Base-by-base conservation (phyloP, 1,284 basidiomycete species). In the Waitea zeae region DNA sequence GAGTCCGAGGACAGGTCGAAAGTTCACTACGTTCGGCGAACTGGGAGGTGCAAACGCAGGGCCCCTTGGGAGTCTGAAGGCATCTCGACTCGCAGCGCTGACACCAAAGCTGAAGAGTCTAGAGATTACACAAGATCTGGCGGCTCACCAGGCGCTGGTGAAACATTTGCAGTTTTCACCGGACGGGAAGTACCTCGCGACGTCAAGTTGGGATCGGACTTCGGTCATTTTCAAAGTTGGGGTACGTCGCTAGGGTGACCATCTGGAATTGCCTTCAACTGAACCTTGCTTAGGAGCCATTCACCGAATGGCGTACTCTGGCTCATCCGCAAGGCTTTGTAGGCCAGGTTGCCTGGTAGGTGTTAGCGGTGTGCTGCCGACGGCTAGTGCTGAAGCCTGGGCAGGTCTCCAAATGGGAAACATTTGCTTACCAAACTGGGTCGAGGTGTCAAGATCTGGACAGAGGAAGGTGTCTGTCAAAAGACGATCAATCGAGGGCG, bases 131-230 rank as follows among this genome's bases (percentile, higher is more conserved):
- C 70, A 81, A 44, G 71, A 74, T 40, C 49, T 78, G 17, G 62
- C 64, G 13, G 70, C 70, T 9, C 77, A 81, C 50, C 54, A 61
- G 38, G 75, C 71, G 12, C 59, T 79, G 15, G 75, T 80, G 5
- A 53, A 70, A 35, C 73, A 80, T 49, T 46, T 80, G 46, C 68
- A 78, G 46, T 81, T 80, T 53, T 78, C 73, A 4, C 76, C 74
- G 0, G 64, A 77, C 49, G 77, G 77, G 17, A 70, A 64, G 44
- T 76, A 64, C 43, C 48, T 81, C 41, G 76, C 75, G 2, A 80
- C 76, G 3, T 73, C 71, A n/a, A 81, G 78, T 43, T 84, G 80
- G 81, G 79, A 84, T 48, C 58, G 70, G 39, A 83, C 79, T 1
- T 74, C 75, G 1, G 61, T 76, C 15, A 71, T 84, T n/a, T 82